Evolutionary conservation across 1,284 basidiomycete genomes (phyloP).

Genomic region (Microbotryomycetes sp.): DNA sequence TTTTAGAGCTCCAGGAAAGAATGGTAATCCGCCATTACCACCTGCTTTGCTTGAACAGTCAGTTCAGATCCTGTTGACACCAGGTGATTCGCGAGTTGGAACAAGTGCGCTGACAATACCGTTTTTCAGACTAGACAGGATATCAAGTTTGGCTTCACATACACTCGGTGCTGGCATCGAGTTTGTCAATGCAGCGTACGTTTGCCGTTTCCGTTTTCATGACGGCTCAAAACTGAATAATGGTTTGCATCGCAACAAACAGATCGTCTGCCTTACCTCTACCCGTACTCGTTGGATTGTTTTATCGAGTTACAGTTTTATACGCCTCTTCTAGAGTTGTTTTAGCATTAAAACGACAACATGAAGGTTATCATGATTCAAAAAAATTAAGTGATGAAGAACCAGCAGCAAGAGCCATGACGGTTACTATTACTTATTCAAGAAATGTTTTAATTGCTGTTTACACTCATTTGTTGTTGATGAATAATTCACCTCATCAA

Average conservation of each 20-base stretch:
- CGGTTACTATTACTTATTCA: conserved; percentile 28
- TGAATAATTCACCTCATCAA: conserved; percentile 26
- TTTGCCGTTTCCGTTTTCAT: too few species aligned
- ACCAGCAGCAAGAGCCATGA: conserved; percentile 31
- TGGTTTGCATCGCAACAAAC: too few species aligned
- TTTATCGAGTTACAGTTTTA: conserved; percentile 37
- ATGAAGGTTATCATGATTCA: conserved; percentile 33
- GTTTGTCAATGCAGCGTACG: conserved; percentile 35
- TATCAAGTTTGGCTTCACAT: conserved; percentile 21
- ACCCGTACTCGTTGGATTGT: conserved; percentile 36
- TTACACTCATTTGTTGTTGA: conserved; percentile 37
- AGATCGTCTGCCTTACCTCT: conserved; percentile 37
- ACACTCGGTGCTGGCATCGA: conserved; percentile 37
- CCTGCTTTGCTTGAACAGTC: conserved; percentile 31
- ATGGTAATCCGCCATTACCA: conserved; percentile 33
- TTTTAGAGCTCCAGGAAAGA: conserved; percentile 19
- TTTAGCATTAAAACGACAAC: conserved; percentile 32
- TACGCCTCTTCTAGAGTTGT: conserved; percentile 36
- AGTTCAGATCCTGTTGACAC: too few species aligned
- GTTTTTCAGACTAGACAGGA: conserved; percentile 12
- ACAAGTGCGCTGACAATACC: not conserved
- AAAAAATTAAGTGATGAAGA: conserved; percentile 31
- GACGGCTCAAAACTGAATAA: too few species aligned
- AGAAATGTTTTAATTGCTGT: conserved; percentile 29
- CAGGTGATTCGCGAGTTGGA: conserved; percentile 11